Evolutionary conservation across 805 yeast species (phyloP).

Genomic region (Yarrowia deformans): DNA sequence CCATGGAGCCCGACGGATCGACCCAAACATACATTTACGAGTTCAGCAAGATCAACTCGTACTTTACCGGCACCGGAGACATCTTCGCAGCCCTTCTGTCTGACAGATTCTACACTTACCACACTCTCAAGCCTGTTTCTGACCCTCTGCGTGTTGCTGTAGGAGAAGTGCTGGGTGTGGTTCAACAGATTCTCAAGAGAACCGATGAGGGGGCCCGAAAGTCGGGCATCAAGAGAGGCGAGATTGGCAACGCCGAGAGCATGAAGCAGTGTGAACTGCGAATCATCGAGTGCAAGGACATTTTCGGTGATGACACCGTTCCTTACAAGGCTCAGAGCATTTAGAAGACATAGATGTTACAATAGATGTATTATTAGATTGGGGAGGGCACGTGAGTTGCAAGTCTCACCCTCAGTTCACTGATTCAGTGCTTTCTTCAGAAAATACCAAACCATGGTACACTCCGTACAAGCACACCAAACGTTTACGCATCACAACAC

Average conservation of each 20-base stretch:
- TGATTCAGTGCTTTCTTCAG: no score
- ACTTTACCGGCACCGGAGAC: conserved; percentile 96
- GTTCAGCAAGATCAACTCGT: conserved; percentile 71
- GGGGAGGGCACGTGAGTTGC: no score
- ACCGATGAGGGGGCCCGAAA: conserved; percentile 44
- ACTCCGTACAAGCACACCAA: no score
- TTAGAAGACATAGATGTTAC: conserved; percentile 9
- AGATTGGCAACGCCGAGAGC: conserved; percentile 56
- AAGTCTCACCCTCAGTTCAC: no score
- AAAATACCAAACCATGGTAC: no score
- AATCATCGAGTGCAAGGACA: conserved; percentile 58
- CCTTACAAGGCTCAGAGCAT: conserved; percentile 10
- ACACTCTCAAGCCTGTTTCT: conserved; percentile 11
- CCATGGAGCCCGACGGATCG: conserved; percentile 41
- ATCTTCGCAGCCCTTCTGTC: conserved; percentile 79
- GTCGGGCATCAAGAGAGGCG: conserved; percentile 42
- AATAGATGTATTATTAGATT: conserved; percentile 33
- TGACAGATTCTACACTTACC: conserved; percentile 56
- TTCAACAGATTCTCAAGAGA: conserved; percentile 58
- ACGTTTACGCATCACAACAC: no score
- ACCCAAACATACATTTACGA: conserved; percentile 53
- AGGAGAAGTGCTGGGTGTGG: conserved; percentile 52
- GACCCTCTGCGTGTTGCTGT: conserved; percentile 50
- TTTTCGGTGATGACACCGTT: background rate
- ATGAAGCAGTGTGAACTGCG: conserved; percentile 79